Evolutionary conservation across 1,284 basidiomycete genomes (phyloP), one percentile per base, ranked within the genome.

Genomic region (Malassezia vespertilionis): DNA sequence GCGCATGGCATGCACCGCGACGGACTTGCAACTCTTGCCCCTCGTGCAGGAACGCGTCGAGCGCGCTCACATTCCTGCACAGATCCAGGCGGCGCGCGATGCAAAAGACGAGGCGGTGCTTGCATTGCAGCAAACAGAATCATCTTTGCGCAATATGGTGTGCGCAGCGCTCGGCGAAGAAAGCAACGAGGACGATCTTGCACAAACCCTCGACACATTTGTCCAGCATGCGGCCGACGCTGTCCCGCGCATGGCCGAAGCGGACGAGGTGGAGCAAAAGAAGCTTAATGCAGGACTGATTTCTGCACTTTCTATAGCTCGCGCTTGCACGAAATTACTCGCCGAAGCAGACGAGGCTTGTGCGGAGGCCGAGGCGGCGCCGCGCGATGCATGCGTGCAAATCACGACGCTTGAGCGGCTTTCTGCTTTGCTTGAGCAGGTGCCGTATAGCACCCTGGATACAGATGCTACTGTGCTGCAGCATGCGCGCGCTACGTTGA

Each of bases 251-350:
- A 31, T 8, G 18, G 8, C 24, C 4, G 20, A 27, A 4, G 21
- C 10, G 17, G 20, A 28, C 12, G n/a, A n/a, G n/a, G n/a, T n/a
- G n/a, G n/a, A n/a, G n/a, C n/a, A n/a, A n/a, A n/a, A n/a, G n/a
- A n/a, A n/a, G n/a, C n/a, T n/a, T n/a, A n/a, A 41, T 32, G 23
- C 41, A 9, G 33, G 27, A 2, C 14, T 26, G n/a, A 22, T 43
- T 10, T 9, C 18, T 14, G 32, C 17, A n/a, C 23, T 41, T 32
- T 30, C 26, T 10, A 23, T 30, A 10, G 46, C 46, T 0, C 46
- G 46, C n/a, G 36, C 39, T 8, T 50, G 47, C 28, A 50, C 47
- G 15, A 28, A 40, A 24, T 32, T 44, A 3, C 41, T 50, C 2
- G 35, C 47, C 2, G 32, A 40, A 2, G 42, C 42, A 4, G 47